Evolutionary conservation across 768 basidiomycete species (phyloP).

Genomic region (Fomitopsis pulvina): DNA sequence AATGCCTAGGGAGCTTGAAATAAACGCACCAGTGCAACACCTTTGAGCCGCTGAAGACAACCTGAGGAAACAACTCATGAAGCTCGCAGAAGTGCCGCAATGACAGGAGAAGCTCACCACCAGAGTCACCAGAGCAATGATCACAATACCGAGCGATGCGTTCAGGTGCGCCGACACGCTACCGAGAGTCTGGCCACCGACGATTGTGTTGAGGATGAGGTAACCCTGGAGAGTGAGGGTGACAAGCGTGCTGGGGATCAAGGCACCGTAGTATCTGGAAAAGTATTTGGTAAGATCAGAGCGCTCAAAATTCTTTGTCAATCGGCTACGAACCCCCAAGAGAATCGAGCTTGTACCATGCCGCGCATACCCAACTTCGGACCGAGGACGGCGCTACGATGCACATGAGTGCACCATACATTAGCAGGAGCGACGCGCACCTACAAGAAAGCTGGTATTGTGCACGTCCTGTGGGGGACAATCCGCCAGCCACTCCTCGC

Average conservation of each 20-base stretch:
- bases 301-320: too few species aligned
- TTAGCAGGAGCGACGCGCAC: constrained; percentile 3
- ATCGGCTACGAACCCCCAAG: constrained; percentile 31
- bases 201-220: constrained; percentile 40
- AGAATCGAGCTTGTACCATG: constrained; percentile 51
- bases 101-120: constrained; percentile 13
- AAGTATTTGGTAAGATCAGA: neutral
- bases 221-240: constrained; percentile 40
- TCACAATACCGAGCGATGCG: constrained; percentile 34
- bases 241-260: constrained; percentile 35
- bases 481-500: neutral
- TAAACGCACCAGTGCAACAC: constrained; percentile 26
- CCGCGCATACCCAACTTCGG: constrained; percentile 48
- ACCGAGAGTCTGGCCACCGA: constrained; percentile 42
- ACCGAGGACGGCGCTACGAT: constrained; percentile 39
- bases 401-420: neutral
- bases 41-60: constrained; percentile 29
- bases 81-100: neutral
- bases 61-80: constrained; percentile 7
- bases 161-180: constrained; percentile 25
- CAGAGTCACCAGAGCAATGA: constrained; percentile 34
- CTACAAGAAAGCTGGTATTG: constrained; percentile 33
- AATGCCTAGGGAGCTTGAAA: neutral
- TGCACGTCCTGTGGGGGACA: constrained; percentile 20
- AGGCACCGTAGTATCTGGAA: constrained; percentile 34